phyloP scores from a whole-genome alignment of 2,329 filamentous ascomycete species.

The Sporothrix phasma region DNA sequence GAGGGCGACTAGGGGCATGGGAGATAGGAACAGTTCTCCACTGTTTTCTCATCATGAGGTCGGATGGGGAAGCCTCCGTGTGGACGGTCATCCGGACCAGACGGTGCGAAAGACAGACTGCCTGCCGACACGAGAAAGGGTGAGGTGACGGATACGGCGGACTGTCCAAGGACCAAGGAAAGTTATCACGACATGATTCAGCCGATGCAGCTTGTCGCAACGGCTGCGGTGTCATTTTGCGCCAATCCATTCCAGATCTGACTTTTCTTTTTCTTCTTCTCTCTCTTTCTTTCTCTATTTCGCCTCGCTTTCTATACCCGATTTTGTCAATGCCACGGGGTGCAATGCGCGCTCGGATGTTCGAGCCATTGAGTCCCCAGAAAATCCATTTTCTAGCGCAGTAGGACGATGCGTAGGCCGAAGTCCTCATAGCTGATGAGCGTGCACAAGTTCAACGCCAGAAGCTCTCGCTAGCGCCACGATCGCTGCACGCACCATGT shows the following conservation, averaged over 20 bases:
- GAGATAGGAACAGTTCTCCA: not conserved
- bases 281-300: not conserved
- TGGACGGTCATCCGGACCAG: not conserved
- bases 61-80: conserved; percentile 7
- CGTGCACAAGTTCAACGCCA: too few relatives aligned
- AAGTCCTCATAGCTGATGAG: too few relatives aligned
- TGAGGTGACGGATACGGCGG: not conserved
- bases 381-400: not conserved
- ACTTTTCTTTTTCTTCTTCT: not conserved
- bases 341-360: not conserved
- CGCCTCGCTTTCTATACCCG: not conserved
- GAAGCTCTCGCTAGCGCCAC: too few relatives aligned
- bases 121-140: not conserved
- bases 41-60: conserved; percentile 12
- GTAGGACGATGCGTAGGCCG: too few relatives aligned
- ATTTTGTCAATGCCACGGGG: conserved; percentile 6
- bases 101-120: not conserved
- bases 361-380: not conserved
- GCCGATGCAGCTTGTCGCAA: not conserved
- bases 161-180: not conserved
- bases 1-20: not conserved
- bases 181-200: not conserved
- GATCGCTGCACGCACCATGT: too few relatives aligned
- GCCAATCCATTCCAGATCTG: not conserved
- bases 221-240: not conserved